Evolutionary conservation across 176 grass and related monocot genomes (phyloP).

Genomic region (Eragrostis curvula): DNA sequence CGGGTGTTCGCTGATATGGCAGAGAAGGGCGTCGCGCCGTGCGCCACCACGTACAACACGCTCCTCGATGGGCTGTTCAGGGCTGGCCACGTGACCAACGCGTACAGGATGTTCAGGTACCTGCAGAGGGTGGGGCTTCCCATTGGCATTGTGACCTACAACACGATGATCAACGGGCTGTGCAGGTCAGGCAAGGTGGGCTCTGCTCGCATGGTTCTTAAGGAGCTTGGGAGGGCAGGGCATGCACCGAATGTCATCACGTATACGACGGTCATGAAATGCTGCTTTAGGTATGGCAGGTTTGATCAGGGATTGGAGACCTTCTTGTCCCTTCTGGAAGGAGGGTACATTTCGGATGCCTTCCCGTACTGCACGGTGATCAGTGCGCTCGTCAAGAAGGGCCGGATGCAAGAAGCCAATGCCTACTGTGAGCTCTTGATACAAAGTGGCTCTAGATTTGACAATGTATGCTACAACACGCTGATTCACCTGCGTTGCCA

Average conservation of each 20-base stretch:
- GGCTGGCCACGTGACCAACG: slow-evolving; percentile 55
- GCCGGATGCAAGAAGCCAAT: slow-evolving; percentile 82
- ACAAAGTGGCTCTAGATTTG: slow-evolving; percentile 61
- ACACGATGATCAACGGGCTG: slow-evolving; percentile 87
- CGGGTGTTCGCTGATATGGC: slow-evolving; percentile 80
- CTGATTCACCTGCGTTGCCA: slow-evolving; percentile 80
- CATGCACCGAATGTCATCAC: slow-evolving; percentile 64
- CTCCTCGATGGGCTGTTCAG: slow-evolving; percentile 76
- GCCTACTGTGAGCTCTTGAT: slow-evolving; percentile 70
- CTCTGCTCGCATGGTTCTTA: slow-evolving; percentile 75
- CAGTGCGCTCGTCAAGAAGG: slow-evolving; percentile 82
- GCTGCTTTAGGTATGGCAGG: slow-evolving; percentile 76
- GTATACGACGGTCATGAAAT: slow-evolving; percentile 87
- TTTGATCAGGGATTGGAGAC: slow-evolving; percentile 85
- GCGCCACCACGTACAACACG: slow-evolving; percentile 77
- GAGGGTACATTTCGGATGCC: slow-evolving; percentile 67
- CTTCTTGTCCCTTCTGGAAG: slow-evolving; percentile 67
- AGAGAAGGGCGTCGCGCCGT: slow-evolving; percentile 56
- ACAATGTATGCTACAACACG: slow-evolving; percentile 84
- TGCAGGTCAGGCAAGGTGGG: slow-evolving; percentile 76
- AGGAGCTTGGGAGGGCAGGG: slow-evolving; percentile 64
- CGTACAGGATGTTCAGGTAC: slow-evolving; percentile 78
- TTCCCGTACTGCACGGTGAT: slow-evolving; percentile 83
- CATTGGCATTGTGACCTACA: slow-evolving; percentile 76
- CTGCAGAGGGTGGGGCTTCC: slow-evolving; percentile 65